Evolutionary conservation across 148 eudicot species (phyloP), one percentile per base, ranked within the genome.

Genomic region (Rhododendron vialii): DNA sequence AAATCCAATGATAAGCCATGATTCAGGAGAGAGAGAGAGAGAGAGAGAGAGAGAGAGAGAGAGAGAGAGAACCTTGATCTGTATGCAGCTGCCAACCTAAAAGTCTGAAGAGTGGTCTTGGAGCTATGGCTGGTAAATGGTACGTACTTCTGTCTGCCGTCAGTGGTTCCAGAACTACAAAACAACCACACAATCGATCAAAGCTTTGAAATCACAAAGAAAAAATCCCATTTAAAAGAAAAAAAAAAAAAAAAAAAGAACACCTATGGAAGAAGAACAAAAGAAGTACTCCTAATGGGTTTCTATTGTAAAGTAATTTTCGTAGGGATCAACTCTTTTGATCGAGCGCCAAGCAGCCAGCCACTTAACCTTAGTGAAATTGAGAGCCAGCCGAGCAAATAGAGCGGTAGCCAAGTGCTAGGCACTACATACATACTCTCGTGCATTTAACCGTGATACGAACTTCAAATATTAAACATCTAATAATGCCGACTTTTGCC

Each of bases 141-240:
- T 17, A 95, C 91, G 55, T 87, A 93, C 86, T 95, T 94, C 83
- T 93, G 98, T 82, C 95, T 83, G 69, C 98, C 96, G 22, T 95
- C 98, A 0, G 98, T 95, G n/a, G 96, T 95, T 84, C 96, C 96
- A 55, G 98, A 95, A 80, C 98, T 95, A 67, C 61, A 90, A 38
- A 79, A 43, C 14, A 24, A 80, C 18, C 45, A 13, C 8, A 48
- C 36, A 71, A n/a, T 36, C 2, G 15, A 11, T 65, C 74, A 71
- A 73, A 75, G 43, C 79, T 75, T 36, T 36, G 43, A 38, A 75
- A 67, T 67, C 33, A 28, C n/a, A 2, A 3, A 71, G 18, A 71
- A 71, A 69, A 69, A 15, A 14, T 2, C 15, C 0, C 5, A 14
- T 55, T 17, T 55, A 55, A 12, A 17, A 55, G 6, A 3, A 17